Evolutionary conservation across 2,329 filamentous ascomycete genomes (phyloP).

Genomic region (Stylonectria norvegica): DNA sequence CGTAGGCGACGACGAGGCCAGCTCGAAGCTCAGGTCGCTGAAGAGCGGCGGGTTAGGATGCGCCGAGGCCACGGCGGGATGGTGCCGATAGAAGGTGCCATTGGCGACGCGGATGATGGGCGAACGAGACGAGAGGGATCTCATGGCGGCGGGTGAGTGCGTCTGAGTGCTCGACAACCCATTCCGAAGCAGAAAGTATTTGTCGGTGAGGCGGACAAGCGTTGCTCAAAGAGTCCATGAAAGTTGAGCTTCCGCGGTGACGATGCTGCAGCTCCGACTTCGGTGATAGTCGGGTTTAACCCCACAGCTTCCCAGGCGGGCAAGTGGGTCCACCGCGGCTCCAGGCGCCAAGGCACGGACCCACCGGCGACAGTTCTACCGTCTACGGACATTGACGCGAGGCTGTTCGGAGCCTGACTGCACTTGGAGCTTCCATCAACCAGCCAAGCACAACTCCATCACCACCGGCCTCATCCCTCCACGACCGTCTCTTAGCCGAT

Average conservation of each 20-base stretch:
- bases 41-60: constrained; percentile 71
- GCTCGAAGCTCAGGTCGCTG: constrained; percentile 62
- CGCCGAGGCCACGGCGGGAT: constrained; percentile 54
- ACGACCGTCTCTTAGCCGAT: not conserved
- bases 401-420: constrained; percentile 27
- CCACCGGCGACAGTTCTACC: not conserved
- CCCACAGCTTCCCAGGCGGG: not conserved
- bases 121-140: constrained; percentile 37
- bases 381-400: constrained; percentile 18
- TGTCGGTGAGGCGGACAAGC: constrained; percentile 1
- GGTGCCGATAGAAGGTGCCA: constrained; percentile 78
- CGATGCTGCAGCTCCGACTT: constrained; percentile 1
- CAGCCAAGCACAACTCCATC: constrained; percentile 5
- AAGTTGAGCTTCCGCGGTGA: no score
- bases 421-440: constrained; percentile 9
- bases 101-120: constrained; percentile 71
- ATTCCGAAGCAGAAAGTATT: constrained; percentile 8
- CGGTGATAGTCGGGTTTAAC: constrained; percentile 12
- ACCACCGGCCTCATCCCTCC: not conserved
- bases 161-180: not conserved
- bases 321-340: not conserved
- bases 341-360: constrained; percentile 16
- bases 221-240: not conserved
- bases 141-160: constrained; percentile 29
- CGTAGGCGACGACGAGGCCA: constrained; percentile 54